phyloP scores from a whole-genome alignment of 805 yeast species.

The Jamesozyma gamospora region DNA sequence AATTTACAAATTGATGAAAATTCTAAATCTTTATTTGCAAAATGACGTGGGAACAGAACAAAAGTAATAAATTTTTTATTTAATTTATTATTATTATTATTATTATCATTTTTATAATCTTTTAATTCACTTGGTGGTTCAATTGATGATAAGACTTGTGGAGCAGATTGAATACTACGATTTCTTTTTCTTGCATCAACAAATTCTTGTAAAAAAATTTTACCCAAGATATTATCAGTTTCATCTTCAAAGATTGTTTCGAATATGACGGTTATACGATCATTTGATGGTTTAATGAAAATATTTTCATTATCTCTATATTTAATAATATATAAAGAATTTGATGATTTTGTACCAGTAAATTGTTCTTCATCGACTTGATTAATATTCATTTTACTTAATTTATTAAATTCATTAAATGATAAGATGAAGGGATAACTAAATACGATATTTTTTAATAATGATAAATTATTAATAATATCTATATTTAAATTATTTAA shows the following conservation, averaged over 20 bases:
- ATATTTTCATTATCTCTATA: constrained; percentile 92
- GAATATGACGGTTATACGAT: constrained; percentile 92
- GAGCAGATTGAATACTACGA: constrained; percentile 93
- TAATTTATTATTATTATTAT: constrained; percentile 10
- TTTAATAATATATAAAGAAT: constrained; percentile 37
- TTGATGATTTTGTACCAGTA: constrained; percentile 9
- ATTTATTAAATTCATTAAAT: constrained; percentile 62
- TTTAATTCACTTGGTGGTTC: constrained; percentile 90
- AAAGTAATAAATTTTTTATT: constrained; percentile 43
- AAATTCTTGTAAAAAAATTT: constrained; percentile 84
- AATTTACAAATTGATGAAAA: constrained; percentile 61
- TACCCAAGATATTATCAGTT: constrained; percentile 86
- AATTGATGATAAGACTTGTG: constrained; percentile 89
- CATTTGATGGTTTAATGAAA: constrained; percentile 83
- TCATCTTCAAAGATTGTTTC: constrained; percentile 93
- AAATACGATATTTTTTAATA: constrained; percentile 75
- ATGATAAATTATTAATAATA: constrained; percentile 54
- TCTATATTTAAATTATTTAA: constrained; percentile 42
- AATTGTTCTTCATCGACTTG: not conserved
- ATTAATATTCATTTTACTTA: constrained; percentile 33
- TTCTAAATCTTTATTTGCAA: constrained; percentile 45
- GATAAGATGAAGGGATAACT: constrained; percentile 92
- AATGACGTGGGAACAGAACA: constrained; percentile 81
- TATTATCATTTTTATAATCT: not conserved
- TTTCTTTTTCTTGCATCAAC: constrained; percentile 91